These are phyloP conservation scores for Paecilomyces niveus DNA, from an alignment of 2,329 filamentous ascomycete genomes.

Conservation along the genomic window DNA sequence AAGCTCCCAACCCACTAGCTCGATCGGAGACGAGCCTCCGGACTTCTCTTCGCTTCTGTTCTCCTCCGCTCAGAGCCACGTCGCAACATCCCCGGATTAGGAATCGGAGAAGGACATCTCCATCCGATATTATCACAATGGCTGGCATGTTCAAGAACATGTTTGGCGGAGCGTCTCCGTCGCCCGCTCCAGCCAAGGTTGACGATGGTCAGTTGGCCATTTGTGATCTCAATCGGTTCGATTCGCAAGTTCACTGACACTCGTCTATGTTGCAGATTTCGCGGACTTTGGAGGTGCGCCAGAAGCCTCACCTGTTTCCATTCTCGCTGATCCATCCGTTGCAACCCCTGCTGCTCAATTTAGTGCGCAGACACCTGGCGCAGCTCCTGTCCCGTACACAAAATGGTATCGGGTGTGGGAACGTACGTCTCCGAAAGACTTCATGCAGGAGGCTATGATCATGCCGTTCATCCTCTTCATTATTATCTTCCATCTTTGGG, in stretches of 20 bases:
- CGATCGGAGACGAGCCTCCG: conserved; percentile 6
- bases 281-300: conserved; percentile 83
- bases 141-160: conserved; percentile 34
- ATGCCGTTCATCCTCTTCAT: conserved; percentile 67
- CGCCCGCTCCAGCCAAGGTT: conserved; percentile 19
- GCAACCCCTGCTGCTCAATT: conserved; percentile 39
- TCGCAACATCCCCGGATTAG: conserved; percentile 2
- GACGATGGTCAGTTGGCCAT: conserved; percentile 28
- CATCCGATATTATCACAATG: conserved; percentile 20
- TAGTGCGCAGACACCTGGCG: conserved; percentile 38
- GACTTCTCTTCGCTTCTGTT: conserved; percentile 8
- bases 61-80: conserved; percentile 3
- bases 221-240: conserved; percentile 15
- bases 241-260: conserved; percentile 14
- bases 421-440: conserved; percentile 75
- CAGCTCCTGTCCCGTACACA: conserved; percentile 62
- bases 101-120: not conserved
- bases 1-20: not conserved
- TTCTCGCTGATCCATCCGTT: conserved; percentile 34
- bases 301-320: conserved; percentile 51
- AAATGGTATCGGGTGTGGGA: conserved; percentile 98
- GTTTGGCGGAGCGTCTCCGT: conserved; percentile 26
- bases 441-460: conserved; percentile 79
- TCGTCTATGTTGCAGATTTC: conserved; percentile 58
- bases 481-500: conserved; percentile 72